A percentile compares a stretch with the other conserved stretches of the same genome.
Conservation (phyloP, 805 yeast species). For the Lachancea quebecensis region DNA sequence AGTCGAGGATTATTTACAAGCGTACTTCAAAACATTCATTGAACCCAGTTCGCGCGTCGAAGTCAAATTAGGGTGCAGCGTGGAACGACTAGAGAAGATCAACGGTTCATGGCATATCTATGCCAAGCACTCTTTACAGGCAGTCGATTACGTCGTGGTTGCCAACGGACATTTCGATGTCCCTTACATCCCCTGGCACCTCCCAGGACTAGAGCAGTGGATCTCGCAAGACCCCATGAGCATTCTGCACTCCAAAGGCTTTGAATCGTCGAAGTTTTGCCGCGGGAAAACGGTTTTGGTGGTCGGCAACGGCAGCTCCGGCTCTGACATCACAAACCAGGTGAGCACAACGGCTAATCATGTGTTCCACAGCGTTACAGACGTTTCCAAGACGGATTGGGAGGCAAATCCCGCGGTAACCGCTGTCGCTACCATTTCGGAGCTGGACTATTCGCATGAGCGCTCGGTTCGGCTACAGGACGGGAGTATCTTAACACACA, state of each 20-base stretch:
- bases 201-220: slow-evolving; percentile 36
- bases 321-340: slow-evolving; percentile 41
- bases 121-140: slow-evolving; percentile 25
- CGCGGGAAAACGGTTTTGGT: slow-evolving; percentile 30
- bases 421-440: slow-evolving; percentile 27
- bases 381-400: slow-evolving; percentile 35
- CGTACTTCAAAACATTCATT: slow-evolving; percentile 38
- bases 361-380: slow-evolving; percentile 50
- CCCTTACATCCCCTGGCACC: slow-evolving; percentile 33
- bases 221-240: slow-evolving; percentile 24
- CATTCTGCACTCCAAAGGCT: slow-evolving; percentile 35
- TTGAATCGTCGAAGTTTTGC: slow-evolving; percentile 29
- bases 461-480: slow-evolving; percentile 29
- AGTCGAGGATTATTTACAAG: slow-evolving; percentile 52
- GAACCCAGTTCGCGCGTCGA: slow-evolving; percentile 24
- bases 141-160: slow-evolving; percentile 35
- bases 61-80: slow-evolving; percentile 24
- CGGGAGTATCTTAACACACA: slow-evolving; percentile 23
- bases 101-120: slow-evolving; percentile 14
- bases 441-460: slow-evolving; percentile 19
- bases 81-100: slow-evolving; percentile 15
- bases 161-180: slow-evolving; percentile 41
- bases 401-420: slow-evolving; percentile 7
- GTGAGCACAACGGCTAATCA: slow-evolving; percentile 25
- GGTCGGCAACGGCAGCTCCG: slow-evolving; percentile 40